Evolutionary conservation across 805 yeast species (phyloP), one percentile per base, ranked within the genome.

Genomic region (Barnettozyma siamensis): DNA sequence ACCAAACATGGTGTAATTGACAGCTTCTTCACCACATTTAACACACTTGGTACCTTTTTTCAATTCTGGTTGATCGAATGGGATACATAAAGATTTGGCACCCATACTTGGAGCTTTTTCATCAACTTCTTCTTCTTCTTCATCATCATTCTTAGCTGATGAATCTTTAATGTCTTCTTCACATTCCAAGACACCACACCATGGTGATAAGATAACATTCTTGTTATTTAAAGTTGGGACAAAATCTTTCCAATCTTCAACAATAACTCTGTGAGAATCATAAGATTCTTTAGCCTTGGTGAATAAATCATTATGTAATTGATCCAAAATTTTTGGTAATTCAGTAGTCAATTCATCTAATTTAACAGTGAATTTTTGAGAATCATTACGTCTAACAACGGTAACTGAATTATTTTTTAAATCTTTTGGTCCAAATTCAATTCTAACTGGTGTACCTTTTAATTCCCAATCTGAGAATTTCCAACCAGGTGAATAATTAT

Each of bases 71-170:
- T 91, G 98, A 31, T 86, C 84, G 60, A 80, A 81, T 51, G 99
- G 99, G 64, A 89, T 89, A 77, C 99, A 93, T 66, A 93, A 75
- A 17, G 96, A 84, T 73, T 93, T 93, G 52, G 99, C 99, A 61
- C 99, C 99, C 99, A 93, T 93, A 39, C 94, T 80, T 62, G 99
- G 99, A 19, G 99, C 88, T 65, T 86, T 84, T 60, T 93, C 98
- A 62, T 93, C 99, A 37, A 73, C 83, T 63, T 85, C 96, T 53
- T 79, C 87, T 51, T 85, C 95, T 48, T 83, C 91, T 9, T 36
- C 44, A 12, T 32, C 39, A 52, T 88, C 84, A 54, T 79, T 81
- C 65, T 74, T 80, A 33, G 78, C 73, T 33, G 95, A 88, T 34
- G 87, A 72, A 36, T 89, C 96, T 75, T 94, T 93, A 67, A 93